Evolutionary conservation across 2,329 filamentous ascomycete genomes (phyloP).

Genomic region (Pseudogymnoascus sp.): DNA sequence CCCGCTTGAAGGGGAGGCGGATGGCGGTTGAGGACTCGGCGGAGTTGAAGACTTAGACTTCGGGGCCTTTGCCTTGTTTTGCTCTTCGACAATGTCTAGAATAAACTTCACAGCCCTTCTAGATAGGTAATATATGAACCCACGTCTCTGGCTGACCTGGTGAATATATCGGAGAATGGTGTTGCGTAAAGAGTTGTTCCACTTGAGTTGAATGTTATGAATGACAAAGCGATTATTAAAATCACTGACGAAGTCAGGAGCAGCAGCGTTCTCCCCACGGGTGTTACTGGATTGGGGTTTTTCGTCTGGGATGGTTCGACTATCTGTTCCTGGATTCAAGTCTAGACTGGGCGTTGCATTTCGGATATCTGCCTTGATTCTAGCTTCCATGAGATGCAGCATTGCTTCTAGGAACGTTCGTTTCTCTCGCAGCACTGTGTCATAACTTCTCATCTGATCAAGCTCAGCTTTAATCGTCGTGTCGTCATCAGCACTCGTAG

Average conservation of each 20-base stretch:
- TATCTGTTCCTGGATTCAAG: constrained; percentile 34
- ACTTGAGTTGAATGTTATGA: constrained; percentile 95
- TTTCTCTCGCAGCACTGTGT: constrained; percentile 49
- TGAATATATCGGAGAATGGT: constrained; percentile 96
- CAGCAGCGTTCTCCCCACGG: constrained; percentile 55
- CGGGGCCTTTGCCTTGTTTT: constrained; percentile 60
- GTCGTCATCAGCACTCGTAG: constrained; percentile 34
- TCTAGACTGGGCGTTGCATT: constrained; percentile 24
- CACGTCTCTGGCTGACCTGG: constrained; percentile 89
- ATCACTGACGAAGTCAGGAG: constrained; percentile 80
- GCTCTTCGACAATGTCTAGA: constrained; percentile 92
- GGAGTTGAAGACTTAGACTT: constrained; percentile 22
- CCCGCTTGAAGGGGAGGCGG: background rate
- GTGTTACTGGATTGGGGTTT: constrained; percentile 48
- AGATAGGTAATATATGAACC: constrained; percentile 97
- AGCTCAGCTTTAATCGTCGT: constrained; percentile 48
- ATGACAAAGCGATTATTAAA: constrained; percentile 98
- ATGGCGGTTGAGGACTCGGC: constrained; percentile 14
- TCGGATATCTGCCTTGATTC: constrained; percentile 24
- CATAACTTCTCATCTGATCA: constrained; percentile 51
- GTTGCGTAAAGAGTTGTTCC: constrained; percentile 93
- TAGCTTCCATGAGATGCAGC: constrained; percentile 30
- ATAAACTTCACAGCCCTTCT: constrained; percentile 96
- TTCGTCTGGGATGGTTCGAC: constrained; percentile 32
- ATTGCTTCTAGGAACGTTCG: constrained; percentile 51